Evolutionary conservation across 2,329 filamentous ascomycete species (phyloP), one percentile per base, ranked within the genome.

Genomic region (Camptophora hylomeconis): DNA sequence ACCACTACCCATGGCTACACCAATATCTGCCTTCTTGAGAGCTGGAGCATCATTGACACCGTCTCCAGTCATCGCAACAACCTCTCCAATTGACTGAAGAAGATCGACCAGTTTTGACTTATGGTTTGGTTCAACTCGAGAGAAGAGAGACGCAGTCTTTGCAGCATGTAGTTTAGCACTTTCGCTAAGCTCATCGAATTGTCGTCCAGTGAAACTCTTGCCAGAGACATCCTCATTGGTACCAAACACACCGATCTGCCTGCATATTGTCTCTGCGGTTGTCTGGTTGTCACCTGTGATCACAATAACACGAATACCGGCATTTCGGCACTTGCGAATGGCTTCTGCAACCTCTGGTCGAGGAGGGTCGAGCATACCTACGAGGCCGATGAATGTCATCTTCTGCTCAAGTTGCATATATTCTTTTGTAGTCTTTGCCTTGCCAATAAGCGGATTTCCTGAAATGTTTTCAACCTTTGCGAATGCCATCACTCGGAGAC

Each of bases 31-130:
- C 64, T 94, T 95, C 70, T 98, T 98, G 48, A 98, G 67, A 10
- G 89, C 89, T 25, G 89, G 89, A 4, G 89, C 89, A 56, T 98
- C 89, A 50, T 98, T 98, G 56, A 98, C 89, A 57, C 89, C 89
- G 50, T 98, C 89, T 49, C 89, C 89, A 44, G 89, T 98, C 89
- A 98, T 98, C 43, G 89, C 89, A 39, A 98, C 92, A 23, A 98
- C 89, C 53, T 98, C 83, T 37, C 82, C 82, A 28, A 81, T 67
- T 34, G 81, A 83, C 55, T 98, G 92, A 24, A 98, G 78, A 24
- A 98, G 75, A 53, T 98, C 89, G 26, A 98, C 87, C 24, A 98
- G 73, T 58, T 83, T 89, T n/a, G 81, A 92, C 69, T 98, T 98
- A 69, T 98, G 89, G 27, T 69, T 74, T 28, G 89, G 89, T 56